Evolutionary conservation across 768 basidiomycete genomes (phyloP).

Genomic region (Cantharellus anzutake): DNA sequence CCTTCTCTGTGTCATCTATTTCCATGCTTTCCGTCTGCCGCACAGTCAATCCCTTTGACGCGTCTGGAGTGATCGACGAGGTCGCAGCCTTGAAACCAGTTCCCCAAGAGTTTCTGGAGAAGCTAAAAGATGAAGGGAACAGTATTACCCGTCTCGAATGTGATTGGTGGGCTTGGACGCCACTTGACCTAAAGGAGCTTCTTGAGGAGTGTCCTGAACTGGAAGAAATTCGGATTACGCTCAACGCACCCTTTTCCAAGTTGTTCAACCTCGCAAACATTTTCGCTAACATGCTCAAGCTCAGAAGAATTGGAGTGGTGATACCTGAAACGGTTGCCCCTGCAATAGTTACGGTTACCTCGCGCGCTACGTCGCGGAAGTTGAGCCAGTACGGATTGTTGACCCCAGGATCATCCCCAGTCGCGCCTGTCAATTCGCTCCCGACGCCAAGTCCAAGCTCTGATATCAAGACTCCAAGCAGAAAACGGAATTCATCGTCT

Average conservation of each 20-base stretch:
- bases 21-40: slow-evolving; percentile 16
- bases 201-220: slow-evolving; percentile 19
- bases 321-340: slow-evolving; percentile 18
- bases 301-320: slow-evolving; percentile 17
- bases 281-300: slow-evolving; percentile 16
- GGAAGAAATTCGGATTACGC: slow-evolving; percentile 17
- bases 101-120: slow-evolving; percentile 17
- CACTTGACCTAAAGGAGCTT: slow-evolving; percentile 18
- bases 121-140: slow-evolving; percentile 12
- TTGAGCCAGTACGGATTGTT: neutral
- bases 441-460: neutral
- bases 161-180: slow-evolving; percentile 23
- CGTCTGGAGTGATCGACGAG: slow-evolving; percentile 14
- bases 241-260: slow-evolving; percentile 22
- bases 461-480: neutral
- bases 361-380: neutral
- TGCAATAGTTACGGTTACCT: neutral
- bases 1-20: slow-evolving; percentile 16
- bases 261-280: slow-evolving; percentile 18
- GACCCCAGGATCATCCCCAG: slow-evolving; percentile 19
- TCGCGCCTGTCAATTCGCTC: neutral
- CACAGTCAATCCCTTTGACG: slow-evolving; percentile 11
- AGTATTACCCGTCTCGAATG: slow-evolving; percentile 18
- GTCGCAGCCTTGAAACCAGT: slow-evolving; percentile 16
- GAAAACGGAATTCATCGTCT: neutral